Evolutionary conservation across 192 early-diverging fungal species (phyloP), one percentile per base, ranked within the genome.

Genomic region (Podila minutissima): DNA sequence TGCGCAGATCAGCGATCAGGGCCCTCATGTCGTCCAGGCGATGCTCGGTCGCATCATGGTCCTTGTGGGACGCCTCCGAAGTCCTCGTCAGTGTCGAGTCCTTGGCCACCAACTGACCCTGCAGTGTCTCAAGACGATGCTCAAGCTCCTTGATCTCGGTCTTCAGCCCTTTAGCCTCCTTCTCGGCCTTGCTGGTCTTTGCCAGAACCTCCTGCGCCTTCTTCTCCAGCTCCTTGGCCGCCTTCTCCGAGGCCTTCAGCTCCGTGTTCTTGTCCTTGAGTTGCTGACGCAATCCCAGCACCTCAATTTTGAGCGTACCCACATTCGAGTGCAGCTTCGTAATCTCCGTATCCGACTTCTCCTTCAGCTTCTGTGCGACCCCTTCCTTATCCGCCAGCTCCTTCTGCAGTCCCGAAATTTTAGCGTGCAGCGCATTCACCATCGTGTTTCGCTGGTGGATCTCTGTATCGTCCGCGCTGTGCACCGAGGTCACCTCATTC

Each of bases 181-280:
- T 57, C 6, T 58, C 67, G 8, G 58, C 67, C 59, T 71, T 37
- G 46, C 41, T 35, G 46, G 61, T 61, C 3, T 4, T 2, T 17
- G 49, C 22, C 19, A 72, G 22, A n/a, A 58, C 53, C 12, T 50
- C 6, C 19, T 71, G 59, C 0, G 20, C 62, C 32, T 72, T 48
- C 13, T 19, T 49, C 0, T 62, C 17, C 48, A 35, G 22, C 7
- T 35, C 29, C 12, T 48, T 33, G 28, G 31, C 17, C 8, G 37
- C 24, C 31, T 71, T 71, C 20, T 70, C 59, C 12, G 46, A n/a
- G 9, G 26, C 19, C 28, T 62, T 70, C 32, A 72, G 49, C 35
- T 72, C 62, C 24, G 19, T 2, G 35, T 48, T 48, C 37, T 38
- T 53, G 62, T 38, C 51, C 62, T 72, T 72, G 60, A 72, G n/a